Evolutionary conservation across 2,329 filamentous ascomycete genomes (phyloP).

Genomic region (Rutstroemia sp.): DNA sequence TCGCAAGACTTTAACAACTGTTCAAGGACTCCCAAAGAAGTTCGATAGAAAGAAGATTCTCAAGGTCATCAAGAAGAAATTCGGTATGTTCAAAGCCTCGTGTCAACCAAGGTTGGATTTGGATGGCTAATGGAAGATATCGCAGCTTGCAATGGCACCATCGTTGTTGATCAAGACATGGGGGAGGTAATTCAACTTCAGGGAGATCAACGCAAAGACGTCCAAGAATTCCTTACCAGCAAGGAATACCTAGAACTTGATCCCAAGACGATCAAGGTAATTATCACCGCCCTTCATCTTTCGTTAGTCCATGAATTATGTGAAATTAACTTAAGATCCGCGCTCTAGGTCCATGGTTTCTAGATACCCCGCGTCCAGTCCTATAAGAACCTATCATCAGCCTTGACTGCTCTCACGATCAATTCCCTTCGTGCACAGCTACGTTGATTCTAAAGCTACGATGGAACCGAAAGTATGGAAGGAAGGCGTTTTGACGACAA

Average conservation of each 20-base stretch:
- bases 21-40: constrained; percentile 97
- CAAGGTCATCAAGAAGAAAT: constrained; percentile 99
- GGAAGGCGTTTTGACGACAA: constrained; percentile 30
- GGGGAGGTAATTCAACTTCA: constrained; percentile 99
- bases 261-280: constrained; percentile 92
- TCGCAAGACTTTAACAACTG: constrained; percentile 99
- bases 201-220: constrained; percentile 98
- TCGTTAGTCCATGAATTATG: neutral
- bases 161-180: constrained; percentile 93
- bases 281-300: constrained; percentile 7
- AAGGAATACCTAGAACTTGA: constrained; percentile 91
- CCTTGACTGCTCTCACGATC: neutral
- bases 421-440: neutral
- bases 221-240: constrained; percentile 95
- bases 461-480: constrained; percentile 19
- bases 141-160: constrained; percentile 98
- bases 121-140: neutral
- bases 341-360: constrained; percentile 51
- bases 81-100: constrained; percentile 51
- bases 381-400: neutral
- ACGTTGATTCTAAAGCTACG: neutral
- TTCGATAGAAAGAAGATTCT: constrained; percentile 99
- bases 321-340: constrained; percentile 1
- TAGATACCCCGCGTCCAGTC: constrained; percentile 33
- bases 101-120: neutral